phyloP scores from a whole-genome alignment of 1,284 basidiomycete genomes.

The Fomitiporia mediterranea region DNA sequence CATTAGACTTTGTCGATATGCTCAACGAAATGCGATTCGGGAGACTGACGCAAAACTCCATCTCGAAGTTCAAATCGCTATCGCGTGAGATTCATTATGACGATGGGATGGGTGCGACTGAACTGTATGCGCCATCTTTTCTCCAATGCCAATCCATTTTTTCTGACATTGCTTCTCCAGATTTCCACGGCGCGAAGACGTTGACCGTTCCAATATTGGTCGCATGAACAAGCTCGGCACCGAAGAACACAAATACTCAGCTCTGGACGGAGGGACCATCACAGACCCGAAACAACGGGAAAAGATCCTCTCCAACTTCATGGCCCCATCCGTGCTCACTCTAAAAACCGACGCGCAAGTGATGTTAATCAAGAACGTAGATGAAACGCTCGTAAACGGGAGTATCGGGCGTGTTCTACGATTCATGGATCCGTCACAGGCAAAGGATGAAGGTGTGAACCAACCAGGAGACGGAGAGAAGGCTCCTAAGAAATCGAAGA shows the following conservation, averaged over 20 bases:
- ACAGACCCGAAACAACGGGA: conserved; percentile 48
- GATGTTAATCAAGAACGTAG: conserved; percentile 77
- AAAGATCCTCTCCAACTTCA: conserved; percentile 69
- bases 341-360: conserved; percentile 59
- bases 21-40: conserved; percentile 92
- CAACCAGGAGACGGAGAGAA: conserved; percentile 29
- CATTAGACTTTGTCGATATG: conserved; percentile 79
- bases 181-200: conserved; percentile 63
- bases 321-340: conserved; percentile 57
- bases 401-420: conserved; percentile 63
- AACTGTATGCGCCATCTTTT: conserved; percentile 40
- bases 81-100: conserved; percentile 54
- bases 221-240: conserved; percentile 37
- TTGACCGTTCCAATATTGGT: conserved; percentile 51
- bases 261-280: conserved; percentile 53
- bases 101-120: conserved; percentile 77
- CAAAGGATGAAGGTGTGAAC: conserved; percentile 30
- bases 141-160: neutral
- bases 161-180: conserved; percentile 22
- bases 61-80: conserved; percentile 57
- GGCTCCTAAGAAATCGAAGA: conserved; percentile 27
- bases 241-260: conserved; percentile 41
- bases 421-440: conserved; percentile 38
- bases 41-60: conserved; percentile 50
- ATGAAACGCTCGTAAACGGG: conserved; percentile 73